Evolutionary conservation across 305 asterid genomes (phyloP).

Genomic region (Solanum hybrid): DNA sequence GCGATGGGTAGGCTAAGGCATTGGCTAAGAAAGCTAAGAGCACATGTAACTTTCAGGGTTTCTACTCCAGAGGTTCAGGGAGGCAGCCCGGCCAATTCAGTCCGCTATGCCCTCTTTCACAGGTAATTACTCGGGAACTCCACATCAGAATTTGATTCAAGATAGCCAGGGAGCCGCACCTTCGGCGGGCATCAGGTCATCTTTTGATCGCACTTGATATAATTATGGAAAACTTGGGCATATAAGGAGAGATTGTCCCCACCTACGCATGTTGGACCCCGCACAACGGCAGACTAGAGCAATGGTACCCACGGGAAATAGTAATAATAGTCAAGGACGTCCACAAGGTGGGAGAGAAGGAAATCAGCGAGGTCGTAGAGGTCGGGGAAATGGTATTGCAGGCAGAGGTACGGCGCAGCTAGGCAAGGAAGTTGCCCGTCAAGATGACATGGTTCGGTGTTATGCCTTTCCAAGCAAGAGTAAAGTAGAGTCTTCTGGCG

Average conservation of each 20-base stretch:
- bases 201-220: neutral
- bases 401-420: neutral
- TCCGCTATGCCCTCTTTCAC: fast-evolving
- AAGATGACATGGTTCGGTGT: neutral
- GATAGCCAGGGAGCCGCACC: neutral
- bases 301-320: neutral
- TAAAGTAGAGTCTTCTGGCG: neutral
- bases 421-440: neutral
- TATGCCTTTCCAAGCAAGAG: neutral
- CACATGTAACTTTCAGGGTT: neutral
- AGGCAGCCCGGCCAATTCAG: neutral
- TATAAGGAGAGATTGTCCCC: neutral
- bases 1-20: neutral
- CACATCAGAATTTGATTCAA: neutral
- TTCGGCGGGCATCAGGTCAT: neutral
- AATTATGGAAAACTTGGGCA: neutral
- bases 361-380: neutral
- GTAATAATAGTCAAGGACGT: neutral
- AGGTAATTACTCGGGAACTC: neutral
- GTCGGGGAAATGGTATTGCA: neutral
- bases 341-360: neutral
- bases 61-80: neutral
- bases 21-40: neutral
- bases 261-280: neutral
- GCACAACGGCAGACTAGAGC: fast-evolving